Base-by-base conservation (phyloP, 78 protist genomes). In the Dictyostelium brefeldianum region DNA sequence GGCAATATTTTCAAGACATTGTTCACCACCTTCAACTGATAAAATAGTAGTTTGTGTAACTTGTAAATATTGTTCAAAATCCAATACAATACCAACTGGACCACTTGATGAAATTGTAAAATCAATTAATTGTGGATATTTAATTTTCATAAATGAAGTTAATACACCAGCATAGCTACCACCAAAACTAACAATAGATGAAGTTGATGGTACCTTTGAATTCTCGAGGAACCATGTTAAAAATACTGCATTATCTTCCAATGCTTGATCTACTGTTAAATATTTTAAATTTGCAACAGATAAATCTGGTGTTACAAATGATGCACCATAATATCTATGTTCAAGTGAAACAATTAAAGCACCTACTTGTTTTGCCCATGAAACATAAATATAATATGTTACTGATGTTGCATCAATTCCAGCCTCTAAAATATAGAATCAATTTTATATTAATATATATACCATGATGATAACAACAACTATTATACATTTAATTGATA, bases 271-370 rank as follows among this genome's bases (percentile, higher is more conserved):
- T 0, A 56, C 25, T 7, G 84, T 82, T 41, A 70, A 70, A 41
- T 70, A 70, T 41, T 41, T 41, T 15, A 70, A 5, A 70, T 70
- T 70, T 15, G 25, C 22, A 15, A 46, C 31, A 15, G 54, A 14
- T 8, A 70, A 8, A 70, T 70, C 78, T 27, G 25, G 25, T 12
- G 15, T 70, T 20, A 41, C 78, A 70, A 27, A 5, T 31, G 50
- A 31, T 22, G 25, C 54, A 54, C 96, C 96, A 48, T 81, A 92
- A 78, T 78, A 89, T 54, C 94, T 56, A 54, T 89, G 96, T 62
- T 92, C 96, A 18, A 92, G 47, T 6, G 82, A 53, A 27, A 92
- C 79, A 1, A 78, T 79, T 4, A 75, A 12, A 17, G 93, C 96
- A 22, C 53, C 59, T 22, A 77, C 54, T 20, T 74, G 36, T 25